Base-by-base conservation (phyloP, 179 eudicot genomes). In the Spinacia oleracea region DNA sequence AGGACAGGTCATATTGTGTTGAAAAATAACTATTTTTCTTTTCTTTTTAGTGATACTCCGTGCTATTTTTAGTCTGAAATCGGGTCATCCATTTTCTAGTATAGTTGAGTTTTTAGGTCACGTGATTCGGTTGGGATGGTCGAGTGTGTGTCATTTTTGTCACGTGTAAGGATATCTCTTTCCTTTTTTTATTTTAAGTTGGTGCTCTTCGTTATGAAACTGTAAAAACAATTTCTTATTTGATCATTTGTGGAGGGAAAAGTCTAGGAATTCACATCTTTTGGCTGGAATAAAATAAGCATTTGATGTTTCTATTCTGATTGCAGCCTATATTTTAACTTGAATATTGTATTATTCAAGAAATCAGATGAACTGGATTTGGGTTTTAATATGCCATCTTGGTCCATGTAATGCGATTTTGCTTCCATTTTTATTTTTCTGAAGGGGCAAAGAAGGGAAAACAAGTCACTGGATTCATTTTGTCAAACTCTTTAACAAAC, bases 241-340 rank as follows among this genome's bases (percentile, higher is more conserved):
- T 48, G 64, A 70, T 76, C 72, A n/a, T 81, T 63, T 76, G 72
- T 55, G 79, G 75, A 77, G 83, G 79, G 77, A 73, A 56, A 79
- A 79, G 85, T 80, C 83, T 83, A 29, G 87, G 80, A 74, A 62
- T 59, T 74, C 71, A 77, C 85, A 67, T 81, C 81, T 73, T 67
- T 67, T 74, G 78, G 81, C 73, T 78, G 81, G 48, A 82, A 73
- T 85, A 78, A 75, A 83, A 77, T 72, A 85, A 79, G 68, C 29
- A 80, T 82, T 77, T 87, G 87, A 84, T 87, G 82, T 78, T 86
- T 87, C 88, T 89, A 82, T 87, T 85, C 88, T 82, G 81, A 85
- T 79, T 62, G 29, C 23, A 73, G 85, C 73, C 72, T 76, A 74
- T 77, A 82, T 80, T 80, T 75, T 72, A 45, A 76, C 42, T 80